Evolutionary conservation across 495 filamentous ascomycete species (phyloP).

Genomic region (Lophium mytilinum): DNA sequence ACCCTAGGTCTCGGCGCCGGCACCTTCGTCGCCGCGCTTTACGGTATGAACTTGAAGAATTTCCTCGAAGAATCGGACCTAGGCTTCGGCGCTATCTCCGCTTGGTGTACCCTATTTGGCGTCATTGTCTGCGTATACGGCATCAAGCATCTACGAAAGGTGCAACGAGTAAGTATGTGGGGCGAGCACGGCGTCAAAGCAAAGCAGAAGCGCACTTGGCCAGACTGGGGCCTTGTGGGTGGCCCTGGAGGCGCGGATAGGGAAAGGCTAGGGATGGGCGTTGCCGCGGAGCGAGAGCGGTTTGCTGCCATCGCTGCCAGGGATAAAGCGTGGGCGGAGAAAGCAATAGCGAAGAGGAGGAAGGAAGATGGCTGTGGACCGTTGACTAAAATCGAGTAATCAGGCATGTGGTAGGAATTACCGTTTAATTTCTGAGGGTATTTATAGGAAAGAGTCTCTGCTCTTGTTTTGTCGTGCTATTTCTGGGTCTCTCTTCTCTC

Average conservation of each 20-base stretch:
- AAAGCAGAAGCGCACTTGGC: not conserved
- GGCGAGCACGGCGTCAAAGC: conserved; percentile 22
- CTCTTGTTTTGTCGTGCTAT: no score
- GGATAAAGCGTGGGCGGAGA: conserved; percentile 1
- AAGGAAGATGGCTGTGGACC: no score
- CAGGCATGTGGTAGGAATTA: no score
- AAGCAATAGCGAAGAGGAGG: no score
- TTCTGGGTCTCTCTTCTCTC: no score
- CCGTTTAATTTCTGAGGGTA: no score
- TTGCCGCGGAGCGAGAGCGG: conserved; percentile 1
- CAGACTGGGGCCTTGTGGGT: conserved; percentile 12
- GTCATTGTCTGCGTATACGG: conserved; percentile 72
- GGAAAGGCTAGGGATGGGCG: conserved; percentile 2
- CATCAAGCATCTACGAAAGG: conserved; percentile 68
- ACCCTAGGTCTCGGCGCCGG: conserved; percentile 87
- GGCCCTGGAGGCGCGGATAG: not conserved
- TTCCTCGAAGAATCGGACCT: conserved; percentile 95
- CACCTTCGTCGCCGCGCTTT: conserved; percentile 90
- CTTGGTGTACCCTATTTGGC: conserved; percentile 61
- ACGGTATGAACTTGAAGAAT: conserved; percentile 98
- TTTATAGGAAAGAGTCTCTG: no score
- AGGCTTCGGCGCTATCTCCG: conserved; percentile 71
- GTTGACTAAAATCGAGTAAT: no score
- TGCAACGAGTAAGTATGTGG: conserved; percentile 88
- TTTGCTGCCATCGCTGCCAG: conserved; percentile 11